phyloP scores from a whole-genome alignment of 768 basidiomycete genomes.

The Sistotremastrum suecicum region DNA sequence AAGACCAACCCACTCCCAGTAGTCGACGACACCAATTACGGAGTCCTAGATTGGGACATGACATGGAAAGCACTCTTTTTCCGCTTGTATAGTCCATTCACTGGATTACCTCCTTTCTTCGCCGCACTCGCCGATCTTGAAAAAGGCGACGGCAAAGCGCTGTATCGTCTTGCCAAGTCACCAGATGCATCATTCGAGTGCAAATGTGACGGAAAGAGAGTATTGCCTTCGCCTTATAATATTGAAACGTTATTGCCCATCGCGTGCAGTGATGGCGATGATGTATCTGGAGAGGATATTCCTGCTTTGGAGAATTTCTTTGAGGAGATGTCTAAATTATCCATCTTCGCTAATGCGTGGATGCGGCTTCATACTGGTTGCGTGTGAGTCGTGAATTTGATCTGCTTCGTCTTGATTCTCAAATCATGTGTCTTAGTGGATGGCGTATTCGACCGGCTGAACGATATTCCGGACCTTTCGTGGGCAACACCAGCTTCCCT shows the following conservation, averaged over 20 bases:
- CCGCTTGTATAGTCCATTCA: constrained; percentile 14
- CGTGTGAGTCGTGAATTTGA: background rate
- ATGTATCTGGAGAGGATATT: constrained; percentile 2
- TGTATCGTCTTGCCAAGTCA: constrained; percentile 3
- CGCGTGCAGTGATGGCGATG: constrained; percentile 8
- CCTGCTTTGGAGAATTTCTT: constrained; percentile 4
- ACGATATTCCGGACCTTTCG: constrained; percentile 7
- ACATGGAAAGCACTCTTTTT: constrained; percentile 10
- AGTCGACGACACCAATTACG: background rate
- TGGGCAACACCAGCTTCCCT: constrained; percentile 25
- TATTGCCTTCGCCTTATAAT: background rate
- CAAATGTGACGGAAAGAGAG: background rate
- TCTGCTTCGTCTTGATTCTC: too few species aligned
- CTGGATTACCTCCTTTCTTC: constrained; percentile 8
- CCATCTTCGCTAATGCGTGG: constrained; percentile 10
- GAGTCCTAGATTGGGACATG: background rate
- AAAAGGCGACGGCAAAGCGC: constrained; percentile 12
- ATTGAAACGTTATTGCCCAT: constrained; percentile 1
- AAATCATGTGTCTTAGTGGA: background rate
- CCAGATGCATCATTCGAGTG: constrained; percentile 1
- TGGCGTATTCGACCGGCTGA: too few species aligned
- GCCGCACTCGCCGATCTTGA: constrained; percentile 14
- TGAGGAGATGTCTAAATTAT: constrained; percentile 1
- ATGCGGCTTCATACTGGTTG: constrained; percentile 2
- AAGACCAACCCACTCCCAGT: constrained; percentile 3